phyloP scores from a whole-genome alignment of 1,139 yeast genomes.

The Debaryomyces nepalensis region DNA sequence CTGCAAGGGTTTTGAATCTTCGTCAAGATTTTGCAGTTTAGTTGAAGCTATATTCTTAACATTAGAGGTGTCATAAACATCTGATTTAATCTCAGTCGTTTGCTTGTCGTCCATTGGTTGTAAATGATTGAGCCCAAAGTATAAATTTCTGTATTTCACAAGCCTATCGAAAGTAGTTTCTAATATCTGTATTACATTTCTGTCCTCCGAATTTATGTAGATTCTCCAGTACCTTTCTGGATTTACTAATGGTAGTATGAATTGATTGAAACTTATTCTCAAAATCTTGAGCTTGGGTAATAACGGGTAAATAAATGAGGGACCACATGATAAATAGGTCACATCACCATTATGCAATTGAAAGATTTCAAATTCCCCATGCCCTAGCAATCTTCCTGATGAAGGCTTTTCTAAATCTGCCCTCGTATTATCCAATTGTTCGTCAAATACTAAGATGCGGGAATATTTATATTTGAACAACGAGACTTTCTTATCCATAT shows the following conservation, averaged over 20 bases:
- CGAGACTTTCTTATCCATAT: slow-evolving; percentile 43
- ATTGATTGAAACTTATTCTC: slow-evolving; percentile 55
- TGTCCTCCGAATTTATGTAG: slow-evolving; percentile 46
- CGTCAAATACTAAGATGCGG: slow-evolving; percentile 50
- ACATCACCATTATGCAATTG: slow-evolving; percentile 67
- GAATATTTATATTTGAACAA: slow-evolving; percentile 44
- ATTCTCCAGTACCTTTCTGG: slow-evolving; percentile 79
- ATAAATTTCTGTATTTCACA: slow-evolving; percentile 53
- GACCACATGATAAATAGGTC: slow-evolving; percentile 65
- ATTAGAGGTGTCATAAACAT: too few relatives aligned
- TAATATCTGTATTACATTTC: slow-evolving; percentile 34
- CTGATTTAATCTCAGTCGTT: not conserved
- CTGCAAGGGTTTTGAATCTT: too few relatives aligned
- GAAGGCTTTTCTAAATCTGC: slow-evolving; percentile 15
- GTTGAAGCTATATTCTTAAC: not conserved
- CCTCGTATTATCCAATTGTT: slow-evolving; percentile 29
- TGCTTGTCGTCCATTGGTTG: not conserved
- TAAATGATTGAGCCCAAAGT: slow-evolving; percentile 16
- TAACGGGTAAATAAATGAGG: slow-evolving; percentile 61
- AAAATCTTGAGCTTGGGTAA: slow-evolving; percentile 63
- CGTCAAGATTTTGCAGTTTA: not conserved
- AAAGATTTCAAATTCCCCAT: slow-evolving; percentile 67
- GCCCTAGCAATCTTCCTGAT: slow-evolving; percentile 57
- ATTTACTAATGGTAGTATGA: slow-evolving; percentile 66
- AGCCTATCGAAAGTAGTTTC: slow-evolving; percentile 43